These are phyloP conservation scores for Magnaporthiopsis rhizophila DNA, from an alignment of 2,329 filamentous ascomycete species.

Conservation along the genomic window DNA sequence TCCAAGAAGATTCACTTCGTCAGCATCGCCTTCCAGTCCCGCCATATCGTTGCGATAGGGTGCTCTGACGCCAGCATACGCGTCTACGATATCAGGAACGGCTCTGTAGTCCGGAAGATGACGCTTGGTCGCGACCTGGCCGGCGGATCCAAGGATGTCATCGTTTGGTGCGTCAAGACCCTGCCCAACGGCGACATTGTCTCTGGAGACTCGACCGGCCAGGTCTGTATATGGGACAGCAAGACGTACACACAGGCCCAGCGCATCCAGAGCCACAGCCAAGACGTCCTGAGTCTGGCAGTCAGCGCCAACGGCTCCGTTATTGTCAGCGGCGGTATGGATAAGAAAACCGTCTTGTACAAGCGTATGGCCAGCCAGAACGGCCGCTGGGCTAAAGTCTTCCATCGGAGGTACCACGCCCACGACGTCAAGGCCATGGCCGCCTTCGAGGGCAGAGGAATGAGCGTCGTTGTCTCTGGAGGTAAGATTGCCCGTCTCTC, in stretches of 20 bases:
- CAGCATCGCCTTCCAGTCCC: slow-evolving; percentile 83
- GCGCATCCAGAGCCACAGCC: slow-evolving; percentile 76
- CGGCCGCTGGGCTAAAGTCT: slow-evolving; percentile 75
- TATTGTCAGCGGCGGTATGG: slow-evolving; percentile 86
- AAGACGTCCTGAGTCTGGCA: slow-evolving; percentile 85
- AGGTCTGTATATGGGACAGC: slow-evolving; percentile 88
- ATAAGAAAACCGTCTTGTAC: slow-evolving; percentile 79
- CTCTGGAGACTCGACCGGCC: slow-evolving; percentile 89
- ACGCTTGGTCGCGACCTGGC: slow-evolving; percentile 72
- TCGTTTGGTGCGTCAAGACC: slow-evolving; percentile 91
- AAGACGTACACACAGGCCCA: slow-evolving; percentile 86
- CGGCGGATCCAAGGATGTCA: slow-evolving; percentile 73
- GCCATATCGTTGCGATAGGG: slow-evolving; percentile 74
- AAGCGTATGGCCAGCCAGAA: slow-evolving; percentile 54
- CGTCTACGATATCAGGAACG: slow-evolving; percentile 77
- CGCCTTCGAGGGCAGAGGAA: slow-evolving; percentile 71
- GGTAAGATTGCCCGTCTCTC: slow-evolving; percentile 42
- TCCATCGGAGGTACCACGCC: slow-evolving; percentile 77
- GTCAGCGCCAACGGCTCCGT: slow-evolving; percentile 70
- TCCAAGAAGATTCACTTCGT: slow-evolving; percentile 84
- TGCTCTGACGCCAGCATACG: slow-evolving; percentile 97
- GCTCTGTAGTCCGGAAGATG: slow-evolving; percentile 70
- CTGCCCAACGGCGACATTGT: slow-evolving; percentile 83
- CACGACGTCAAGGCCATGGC: slow-evolving; percentile 96
- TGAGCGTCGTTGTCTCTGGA: slow-evolving; percentile 87